Base-by-base conservation (phyloP, 2,329 filamentous ascomycete genomes). In the Paracamarosporium sp. region DNA sequence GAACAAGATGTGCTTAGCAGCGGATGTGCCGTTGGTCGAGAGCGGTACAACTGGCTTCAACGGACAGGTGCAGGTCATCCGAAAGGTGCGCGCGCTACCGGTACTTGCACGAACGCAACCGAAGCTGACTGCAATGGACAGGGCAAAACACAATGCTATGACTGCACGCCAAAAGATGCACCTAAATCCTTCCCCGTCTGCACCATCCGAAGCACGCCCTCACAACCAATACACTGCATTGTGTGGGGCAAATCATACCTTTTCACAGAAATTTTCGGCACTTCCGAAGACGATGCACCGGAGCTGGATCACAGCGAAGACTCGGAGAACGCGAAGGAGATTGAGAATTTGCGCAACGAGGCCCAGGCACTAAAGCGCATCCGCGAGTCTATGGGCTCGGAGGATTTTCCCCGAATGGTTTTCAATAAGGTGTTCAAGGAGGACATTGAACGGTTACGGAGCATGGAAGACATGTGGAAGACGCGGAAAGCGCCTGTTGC, bases 171-270 rank as follows among this genome's bases (percentile, higher is more conserved):
- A 2, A 99, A 99, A 77, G 90, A 94, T 59, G 88, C 90, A 1
- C 94, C 94, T 5, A 98, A 97, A 75, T 90, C 90, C 1, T 98
- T 96, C 71, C 93, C 95, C 1, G 93, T 98, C 40, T 99, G 95
- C 80, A 99, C 95, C 1, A 98, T 99, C 68, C 88, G 95, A 75
- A 97, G 92, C 76, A 99, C 93, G 0, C 95, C 95, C 0, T 96
- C 91, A 64, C 94, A 98, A 70, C 92, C 94, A 0, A 98, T 99
- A 41, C 95, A 99, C 78, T 98, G 95, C 80, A 99, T 99, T 60
- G 94, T 99, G 2, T 99, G 95, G 95, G 94, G 87, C 20, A 99
- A 98, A 80, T 97, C 93, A 75, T 99, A 98, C 75, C 84, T 99
- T 8, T 86, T 99, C 59, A 95, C 92, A 64, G 95, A 99, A 76